phyloP scores from a whole-genome alignment of 2,329 filamentous ascomycete species.

The Ophiocordyceps australis region DNA sequence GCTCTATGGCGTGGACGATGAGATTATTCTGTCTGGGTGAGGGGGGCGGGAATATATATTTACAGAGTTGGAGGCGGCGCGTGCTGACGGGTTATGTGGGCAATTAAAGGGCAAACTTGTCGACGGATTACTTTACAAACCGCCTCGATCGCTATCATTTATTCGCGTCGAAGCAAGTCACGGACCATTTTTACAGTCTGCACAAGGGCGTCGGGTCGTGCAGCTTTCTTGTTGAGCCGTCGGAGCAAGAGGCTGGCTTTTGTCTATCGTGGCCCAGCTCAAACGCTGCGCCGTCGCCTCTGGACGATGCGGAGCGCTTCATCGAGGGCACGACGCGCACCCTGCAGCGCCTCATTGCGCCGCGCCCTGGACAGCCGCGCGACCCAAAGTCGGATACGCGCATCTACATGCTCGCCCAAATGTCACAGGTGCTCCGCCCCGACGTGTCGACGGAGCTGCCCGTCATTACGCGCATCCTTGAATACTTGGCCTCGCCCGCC shows the following conservation, averaged over 20 bases:
- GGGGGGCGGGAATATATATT: too few relatives aligned
- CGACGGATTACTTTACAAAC: slow-evolving; percentile 88
- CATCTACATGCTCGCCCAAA: slow-evolving; percentile 74
- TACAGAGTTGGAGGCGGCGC: background rate
- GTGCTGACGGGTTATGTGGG: background rate
- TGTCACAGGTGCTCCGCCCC: slow-evolving; percentile 66
- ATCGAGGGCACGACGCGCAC: slow-evolving; percentile 48
- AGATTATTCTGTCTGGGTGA: slow-evolving; percentile 83
- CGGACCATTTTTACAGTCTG: slow-evolving; percentile 65
- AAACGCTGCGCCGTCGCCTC: slow-evolving; percentile 59
- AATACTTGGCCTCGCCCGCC: slow-evolving; percentile 41
- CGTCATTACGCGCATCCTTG: slow-evolving; percentile 57
- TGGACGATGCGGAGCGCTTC: slow-evolving; percentile 52
- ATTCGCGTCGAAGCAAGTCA: slow-evolving; percentile 61
- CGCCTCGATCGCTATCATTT: slow-evolving; percentile 89
- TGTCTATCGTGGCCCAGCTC: slow-evolving; percentile 52
- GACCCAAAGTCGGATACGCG: slow-evolving; percentile 36
- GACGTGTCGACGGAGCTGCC: slow-evolving; percentile 81
- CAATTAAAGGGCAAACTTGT: slow-evolving; percentile 56
- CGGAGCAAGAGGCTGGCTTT: slow-evolving; percentile 35
- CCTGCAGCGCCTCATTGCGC: slow-evolving; percentile 46
- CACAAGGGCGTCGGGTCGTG: slow-evolving; percentile 63
- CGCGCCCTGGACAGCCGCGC: slow-evolving; percentile 8
- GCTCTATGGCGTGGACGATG: slow-evolving; percentile 86
- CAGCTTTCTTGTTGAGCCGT: slow-evolving; percentile 61